Evolutionary conservation across 345 rosid species (phyloP), one percentile per base, ranked within the genome.

Genomic region (Populus alba): DNA sequence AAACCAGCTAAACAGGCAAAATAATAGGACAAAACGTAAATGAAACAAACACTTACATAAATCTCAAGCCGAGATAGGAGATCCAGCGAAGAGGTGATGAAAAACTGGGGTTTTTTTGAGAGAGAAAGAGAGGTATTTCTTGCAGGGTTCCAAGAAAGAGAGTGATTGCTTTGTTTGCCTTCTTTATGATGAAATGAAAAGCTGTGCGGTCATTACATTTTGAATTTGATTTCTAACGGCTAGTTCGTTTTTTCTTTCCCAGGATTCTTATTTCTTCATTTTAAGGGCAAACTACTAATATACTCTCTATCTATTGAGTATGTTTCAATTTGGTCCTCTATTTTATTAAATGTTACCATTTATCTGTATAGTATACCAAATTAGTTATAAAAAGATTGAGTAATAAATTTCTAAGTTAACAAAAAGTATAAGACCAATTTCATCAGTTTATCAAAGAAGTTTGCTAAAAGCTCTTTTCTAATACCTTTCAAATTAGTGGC

Each of bases 221-320:
- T 82, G 81, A 78, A 82, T 74, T 74, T 25, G 20, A 35, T 73
- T 18, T 59, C 39, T 29, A 82, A 82, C 85, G 85, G 85, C 85
- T 82, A 82, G 76, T 78, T 78, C 71, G 67, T 33, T 61, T 31
- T 16, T 70, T n/a, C 53, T 29, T 41, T 57, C 43, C 15, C 68
- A 18, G 20, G 47, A 25, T 38, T 68, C 18, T 15, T 51, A 35
- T 61, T 73, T n/a, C 22, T 7, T 11, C 8, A 31, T 37, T 53
- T 31, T 59, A n/a, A n/a, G 65, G 62, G 65, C 16, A 59, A 59
- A 23, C 65, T 23, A 9, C 65, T n/a, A 4, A 3, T 59, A 23
- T n/a, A 10, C 29, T 10, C 63, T 59, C 65, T 3, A 23, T 59
- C 65, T n/a, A 59, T 59, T n/a, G 29, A 59, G 29, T 9, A 25